Evolutionary conservation across 257 asterid genomes (phyloP), one percentile per base, ranked within the genome.

Genomic region (Gentiana dahurica): DNA sequence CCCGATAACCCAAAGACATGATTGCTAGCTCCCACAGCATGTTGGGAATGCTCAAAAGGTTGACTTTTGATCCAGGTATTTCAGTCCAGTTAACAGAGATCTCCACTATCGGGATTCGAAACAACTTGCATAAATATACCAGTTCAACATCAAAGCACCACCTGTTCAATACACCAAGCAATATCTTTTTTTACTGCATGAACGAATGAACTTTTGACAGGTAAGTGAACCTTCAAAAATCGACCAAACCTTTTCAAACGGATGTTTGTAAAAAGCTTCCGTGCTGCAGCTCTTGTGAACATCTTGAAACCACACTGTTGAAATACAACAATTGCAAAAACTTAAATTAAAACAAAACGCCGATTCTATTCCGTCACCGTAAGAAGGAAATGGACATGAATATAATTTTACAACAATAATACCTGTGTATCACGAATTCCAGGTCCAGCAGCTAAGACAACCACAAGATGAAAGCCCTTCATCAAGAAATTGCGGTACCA

Each of bases 401-500:
- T 35, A 45, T 67, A 52, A 13, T 15, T 12, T 39, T 8, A 52
- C 63, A 62, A 61, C 5, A 48, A 45, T 51, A 60, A 7, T 64
- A 87, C 98, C 96, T 91, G 98, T 33, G 96, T 87, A 72, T 91
- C 98, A 58, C 82, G 93, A 64, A 91, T 81, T 73, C 95, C 98
- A 68, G 95, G 73, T 58, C 96, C 99, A 67, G 94, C 94, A 70
- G 97, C 99, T 79, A 92, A 74, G 44, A 88, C 82, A 76, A 92
- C 97, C 43, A 88, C 95, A 71, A 92, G 53, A 67, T 92, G 99
- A 76, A 92, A 92, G 67, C 99, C 95, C 72, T 88, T 92, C 99
- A 85, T 92, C 79, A 92, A 78, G 70, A 92, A 83, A 71, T 92
- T 88, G 36, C 99, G 80, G 51, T 88, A 83, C 99, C 97, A 92